Base-by-base conservation (phyloP, 2,329 filamentous ascomycete genomes). In the Colletotrichum costaricense region DNA sequence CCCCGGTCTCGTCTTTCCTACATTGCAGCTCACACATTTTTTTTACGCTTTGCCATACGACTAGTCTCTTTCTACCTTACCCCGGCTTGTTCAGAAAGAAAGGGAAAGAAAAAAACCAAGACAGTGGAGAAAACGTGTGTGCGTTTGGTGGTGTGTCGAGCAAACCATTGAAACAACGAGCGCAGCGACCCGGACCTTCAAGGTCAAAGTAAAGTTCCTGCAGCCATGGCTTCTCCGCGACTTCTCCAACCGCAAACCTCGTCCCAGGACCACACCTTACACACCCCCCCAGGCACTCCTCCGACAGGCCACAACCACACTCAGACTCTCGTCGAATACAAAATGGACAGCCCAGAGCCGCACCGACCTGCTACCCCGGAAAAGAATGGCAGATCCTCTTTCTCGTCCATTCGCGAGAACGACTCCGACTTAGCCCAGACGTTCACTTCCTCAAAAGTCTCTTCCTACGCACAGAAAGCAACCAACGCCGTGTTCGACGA, bases 401-500 rank as follows among this genome's bases (percentile, higher is more conserved):
- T 91, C 82, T 91, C 89, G 35, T 91, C 89, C 58, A 89, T 91
- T 72, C 86, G 89, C 74, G 89, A 91, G 83, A 87, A 88, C 79
- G 88, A 90, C 78, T 85, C 86, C 76, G 87, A 88, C 73, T 81
- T 91, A 35, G 87, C 88, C 69, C 91, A 93, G 83, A 89, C 88
- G 68, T 93, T 93, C 76, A 92, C 90, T 63, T 87, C 87, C 67
- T 88, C 89, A 79, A 92, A 91, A 80, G 82, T 91, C 74, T 92
- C 90, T 46, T 90, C 88, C 68, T 91, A 91, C 78, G 84, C 84
- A 58, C 81, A 83, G 69, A 72, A 74, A 22, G 80, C 81, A 33
- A 81, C 85, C 76, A 88, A 90, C 77, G 85, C 88, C 68, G 86
- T 84, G 59, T 79, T 88, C 73, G 84, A 87, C 78, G 89, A 90